Base-by-base conservation (phyloP, 352 stramenopile species). In the Pythium sp. region DNA sequence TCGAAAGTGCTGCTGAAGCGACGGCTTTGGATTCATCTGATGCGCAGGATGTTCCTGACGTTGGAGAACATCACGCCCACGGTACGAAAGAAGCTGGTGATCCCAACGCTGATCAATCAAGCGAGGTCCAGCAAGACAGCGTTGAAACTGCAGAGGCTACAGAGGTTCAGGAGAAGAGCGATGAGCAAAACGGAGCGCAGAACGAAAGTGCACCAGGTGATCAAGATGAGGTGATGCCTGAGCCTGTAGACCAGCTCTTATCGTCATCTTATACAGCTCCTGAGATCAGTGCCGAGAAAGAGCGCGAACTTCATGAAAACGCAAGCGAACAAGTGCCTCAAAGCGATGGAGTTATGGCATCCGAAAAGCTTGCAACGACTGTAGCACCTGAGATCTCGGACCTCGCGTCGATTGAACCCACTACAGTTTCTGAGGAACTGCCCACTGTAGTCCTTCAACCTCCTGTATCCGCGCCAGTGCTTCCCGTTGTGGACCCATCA, bases 401-500 rank as follows among this genome's bases (percentile, higher is more conserved):
- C 12, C 41, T 47, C 15, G 41, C 15, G 4, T n/a, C 15, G 41
- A n/a, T n/a, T 47, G 41, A 47, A 9, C 41, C 14, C 41, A 22
- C 30, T 20, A 34, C 26, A 24, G 26, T 24, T 32, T 20, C 6
- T 8, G 26, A 59, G 12, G 36, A 18, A 43, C 36, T 43, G 36
- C 36, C 36, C 36, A 1, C 28, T 9, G 30, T 30, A 28, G 30
- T 20, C 3, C 20, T 30, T 20, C 20, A n/a, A 11, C 24, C 26
- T n/a, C 20, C 26, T 43, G 30, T 46, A 59, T 11, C 53, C 24
- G 24, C 24, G 0, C 61, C 61, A 15, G 77, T 82, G 34, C 63
- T 89, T 9, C 77, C 81, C 38, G 77, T 89, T 30, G 80, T 89
- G 18, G 73, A 86, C 38, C 81, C 81, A 36, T 67, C 71, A 4